Base-by-base conservation (phyloP, 179 eudicot genomes). In the Patellifolia procumbens region DNA sequence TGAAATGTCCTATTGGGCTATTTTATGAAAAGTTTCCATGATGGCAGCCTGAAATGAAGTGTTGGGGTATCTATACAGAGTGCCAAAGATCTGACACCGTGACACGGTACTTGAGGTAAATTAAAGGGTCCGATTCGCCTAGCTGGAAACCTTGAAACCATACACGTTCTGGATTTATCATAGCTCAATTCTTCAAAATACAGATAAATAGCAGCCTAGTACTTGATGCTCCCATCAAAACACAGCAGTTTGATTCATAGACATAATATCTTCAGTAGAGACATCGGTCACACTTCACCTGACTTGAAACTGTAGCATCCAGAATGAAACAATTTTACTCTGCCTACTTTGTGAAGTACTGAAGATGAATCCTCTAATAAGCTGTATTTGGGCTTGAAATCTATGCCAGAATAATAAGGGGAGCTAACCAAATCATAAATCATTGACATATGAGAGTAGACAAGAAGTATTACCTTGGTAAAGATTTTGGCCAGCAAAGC, bases 401-500 rank as follows among this genome's bases (percentile, higher is more conserved):
- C 34, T 13, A 67, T n/a, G 6, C 28, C 20, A 37, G 26, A 59
- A n/a, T 2, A 16, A 45, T 31, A 10, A 29, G 16, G 8, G 24
- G 17, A 28, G 35, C 56, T 51, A 49, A 22, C 20, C 29, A 52
- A 32, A 66, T 46, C 22, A 20, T 42, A 5, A 32, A 34, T 45
- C 1, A 8, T 29, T 49, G 15, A 64, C 12, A 64, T 16, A 56
- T 2, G 63, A 5, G 31, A 39, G 5, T 17, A 49, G 2, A 63
- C 15, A 51, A 45, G 24, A 70, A 26, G 26, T 61, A 3, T 48
- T 82, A 95, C 99, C 98, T 93, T 31, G 73, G 65, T 76, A 85
- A 70, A 56, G 92, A 91, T 53, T 83, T 79, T 45, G 99, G 99
- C 99, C 99, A 95, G 79, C 82, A 81, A 51, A 95, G 78, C 39